A percentile compares a stretch with the other conserved stretches of the same genome.
Evolutionary conservation across 805 yeast species (phyloP).

Genomic region (Kazachstania bromeliacearum): DNA sequence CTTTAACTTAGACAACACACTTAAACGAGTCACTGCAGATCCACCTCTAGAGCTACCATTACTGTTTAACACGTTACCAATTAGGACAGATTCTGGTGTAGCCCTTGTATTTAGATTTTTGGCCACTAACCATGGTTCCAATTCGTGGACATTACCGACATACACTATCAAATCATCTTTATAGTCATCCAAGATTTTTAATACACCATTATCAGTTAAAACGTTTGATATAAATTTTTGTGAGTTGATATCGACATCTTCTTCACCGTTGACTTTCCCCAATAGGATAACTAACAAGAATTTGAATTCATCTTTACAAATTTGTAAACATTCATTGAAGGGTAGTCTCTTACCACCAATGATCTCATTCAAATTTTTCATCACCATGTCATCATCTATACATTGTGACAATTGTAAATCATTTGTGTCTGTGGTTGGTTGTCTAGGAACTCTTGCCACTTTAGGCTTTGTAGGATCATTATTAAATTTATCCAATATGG

Average conservation of each 20-base stretch:
- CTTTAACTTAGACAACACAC: conserved; percentile 27
- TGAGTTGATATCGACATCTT: conserved; percentile 24
- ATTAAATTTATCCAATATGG: background rate
- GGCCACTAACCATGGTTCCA: conserved; percentile 62
- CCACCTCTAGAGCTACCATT: conserved; percentile 24
- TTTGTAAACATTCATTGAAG: conserved; percentile 36
- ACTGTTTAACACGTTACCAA: conserved; percentile 48
- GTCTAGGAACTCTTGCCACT: conserved; percentile 15
- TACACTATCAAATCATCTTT: conserved; percentile 45
- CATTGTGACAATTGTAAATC: conserved; percentile 8
- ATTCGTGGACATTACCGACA: conserved; percentile 52
- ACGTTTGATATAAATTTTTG: conserved; percentile 36
- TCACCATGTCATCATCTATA: conserved; percentile 5
- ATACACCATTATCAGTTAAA: conserved; percentile 37
- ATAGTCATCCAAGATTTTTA: conserved; percentile 27
- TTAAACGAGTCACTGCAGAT: conserved; percentile 30
- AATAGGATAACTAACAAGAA: conserved; percentile 48
- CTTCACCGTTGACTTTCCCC: conserved; percentile 25
- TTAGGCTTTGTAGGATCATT: conserved; percentile 2
- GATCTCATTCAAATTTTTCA: conserved; percentile 7
- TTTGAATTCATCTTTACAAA: conserved; percentile 34
- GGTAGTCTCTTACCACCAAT: conserved; percentile 13
- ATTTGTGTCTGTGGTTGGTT: conserved; percentile 11
- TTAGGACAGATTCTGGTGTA: conserved; percentile 46
- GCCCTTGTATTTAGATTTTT: conserved; percentile 41